Base-by-base conservation (phyloP, 495 filamentous ascomycete species). In the Zalerion maritima region DNA sequence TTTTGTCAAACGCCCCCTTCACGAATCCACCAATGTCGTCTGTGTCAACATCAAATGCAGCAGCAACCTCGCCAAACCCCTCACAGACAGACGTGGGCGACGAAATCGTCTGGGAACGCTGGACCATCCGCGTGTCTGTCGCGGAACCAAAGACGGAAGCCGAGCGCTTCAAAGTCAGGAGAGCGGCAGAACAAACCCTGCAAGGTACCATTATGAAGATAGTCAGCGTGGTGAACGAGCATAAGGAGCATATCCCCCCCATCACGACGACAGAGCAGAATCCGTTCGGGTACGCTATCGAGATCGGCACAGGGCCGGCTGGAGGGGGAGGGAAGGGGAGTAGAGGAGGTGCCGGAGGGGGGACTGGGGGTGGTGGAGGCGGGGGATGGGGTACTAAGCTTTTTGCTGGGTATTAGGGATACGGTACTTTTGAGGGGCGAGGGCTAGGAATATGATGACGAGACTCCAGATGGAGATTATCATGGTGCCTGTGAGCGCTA, bases 181-280 rank as follows among this genome's bases (percentile, higher is more conserved):
- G 69, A 36, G 82, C 82, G 15, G 92, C 92, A 72, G 81, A 80
- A 35, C 77, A 76, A 21, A 83, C 79, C 38, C 70, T 97, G 19
- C 75, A 83, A 18, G 80, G 81, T 34, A 75, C 84, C 2, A 75
- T 82, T 24, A 66, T 92, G 59, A 92, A 92, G 48, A 84, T 94
- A 38, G 65, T 94, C 13, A 73, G 69, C 26, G 74, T 75, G 18
- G 89, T 81, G 36, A 92, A 92, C 51, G 54, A 65, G 8, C 79
- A 93, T 42, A 93, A 91, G 50, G 83, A 93, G 45, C 89, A 97
- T 55, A 94, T 97, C 43, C 89, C 89, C 17, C 91, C 89, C 26
- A 96, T 97, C 34, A 94, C 84, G 14, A 87, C 81, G 5, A 86
- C 72, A 42, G 85, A 94, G 18, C 62, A 74, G 26, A 96, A 96